Evolutionary conservation across 495 filamentous ascomycete species (phyloP).

Genomic region (Xylaria acuta): DNA sequence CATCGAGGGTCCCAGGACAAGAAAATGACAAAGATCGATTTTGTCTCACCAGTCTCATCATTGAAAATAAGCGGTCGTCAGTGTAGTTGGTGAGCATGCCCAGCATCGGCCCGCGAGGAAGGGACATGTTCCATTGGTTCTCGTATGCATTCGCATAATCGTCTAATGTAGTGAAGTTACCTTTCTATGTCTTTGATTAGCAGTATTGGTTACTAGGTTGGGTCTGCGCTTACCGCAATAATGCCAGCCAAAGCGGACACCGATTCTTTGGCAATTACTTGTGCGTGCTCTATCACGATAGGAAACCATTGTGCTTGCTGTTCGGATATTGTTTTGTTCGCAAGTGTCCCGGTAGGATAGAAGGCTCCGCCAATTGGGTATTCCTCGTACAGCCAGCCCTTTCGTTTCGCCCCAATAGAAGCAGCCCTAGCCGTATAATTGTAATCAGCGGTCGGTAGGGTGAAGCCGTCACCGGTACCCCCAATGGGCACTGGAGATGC

Average conservation of each 20-base stretch:
- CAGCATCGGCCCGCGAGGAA: neutral
- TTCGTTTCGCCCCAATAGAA: neutral
- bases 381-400: conserved; percentile 4
- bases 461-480: neutral
- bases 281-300: conserved; percentile 1
- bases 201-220: neutral
- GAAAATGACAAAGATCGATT: neutral
- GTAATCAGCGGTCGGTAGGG: neutral
- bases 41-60: conserved; percentile 13
- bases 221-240: conserved; percentile 1
- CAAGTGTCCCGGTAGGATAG: conserved; percentile 12
- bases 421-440: neutral
- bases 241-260: conserved; percentile 7
- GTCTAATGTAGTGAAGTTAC: conserved; percentile 8
- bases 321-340: conserved; percentile 3
- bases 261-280: neutral
- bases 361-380: conserved; percentile 10
- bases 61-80: conserved; percentile 7
- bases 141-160: conserved; percentile 8
- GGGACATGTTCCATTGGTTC: conserved; percentile 14
- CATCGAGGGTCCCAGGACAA: neutral
- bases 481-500: neutral
- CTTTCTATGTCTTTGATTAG: conserved; percentile 3
- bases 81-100: conserved; percentile 13
- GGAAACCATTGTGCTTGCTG: conserved; percentile 1